These are phyloP conservation scores for Cynara cardunculus DNA, from an alignment of 129 eudicot species.

Conservation along the genomic window DNA sequence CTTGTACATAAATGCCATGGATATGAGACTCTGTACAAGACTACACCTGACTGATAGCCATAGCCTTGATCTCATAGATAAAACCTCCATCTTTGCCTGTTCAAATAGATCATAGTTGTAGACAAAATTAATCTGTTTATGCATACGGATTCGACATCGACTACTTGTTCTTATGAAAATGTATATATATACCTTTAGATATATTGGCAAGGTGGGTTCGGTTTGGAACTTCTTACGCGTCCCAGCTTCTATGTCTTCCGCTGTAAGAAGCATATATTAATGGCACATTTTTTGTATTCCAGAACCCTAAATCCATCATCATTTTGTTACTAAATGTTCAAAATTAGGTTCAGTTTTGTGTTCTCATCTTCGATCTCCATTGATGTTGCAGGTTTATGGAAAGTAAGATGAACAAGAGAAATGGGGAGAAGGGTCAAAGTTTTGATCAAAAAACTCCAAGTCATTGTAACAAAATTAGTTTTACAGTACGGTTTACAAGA, in stretches of 20 bases:
- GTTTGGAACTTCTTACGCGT: conserved; percentile 54
- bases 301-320: neutral
- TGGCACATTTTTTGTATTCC: neutral
- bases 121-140: conserved; percentile 33
- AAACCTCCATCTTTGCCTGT: conserved; percentile 59
- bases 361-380: neutral
- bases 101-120: conserved; percentile 36
- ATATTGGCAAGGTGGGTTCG: conserved; percentile 93
- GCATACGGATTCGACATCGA: conserved; percentile 22
- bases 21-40: conserved; percentile 70
- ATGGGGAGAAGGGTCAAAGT: neutral
- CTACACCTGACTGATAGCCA: conserved; percentile 56
- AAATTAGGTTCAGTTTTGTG: neutral
- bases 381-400: no score
- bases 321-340: neutral
- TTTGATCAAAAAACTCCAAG: neutral
- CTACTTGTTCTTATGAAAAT: neutral
- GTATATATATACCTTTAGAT: conserved; percentile 59
- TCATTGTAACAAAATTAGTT: no score
- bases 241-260: conserved; percentile 92
- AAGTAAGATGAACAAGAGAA: neutral
- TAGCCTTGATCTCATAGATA: conserved; percentile 43
- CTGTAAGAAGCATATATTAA: conserved; percentile 43
- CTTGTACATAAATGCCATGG: conserved; percentile 64
- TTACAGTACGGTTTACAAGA: no score